phyloP scores from a whole-genome alignment of 78 protist species.

The Protostelium mycophagum region DNA sequence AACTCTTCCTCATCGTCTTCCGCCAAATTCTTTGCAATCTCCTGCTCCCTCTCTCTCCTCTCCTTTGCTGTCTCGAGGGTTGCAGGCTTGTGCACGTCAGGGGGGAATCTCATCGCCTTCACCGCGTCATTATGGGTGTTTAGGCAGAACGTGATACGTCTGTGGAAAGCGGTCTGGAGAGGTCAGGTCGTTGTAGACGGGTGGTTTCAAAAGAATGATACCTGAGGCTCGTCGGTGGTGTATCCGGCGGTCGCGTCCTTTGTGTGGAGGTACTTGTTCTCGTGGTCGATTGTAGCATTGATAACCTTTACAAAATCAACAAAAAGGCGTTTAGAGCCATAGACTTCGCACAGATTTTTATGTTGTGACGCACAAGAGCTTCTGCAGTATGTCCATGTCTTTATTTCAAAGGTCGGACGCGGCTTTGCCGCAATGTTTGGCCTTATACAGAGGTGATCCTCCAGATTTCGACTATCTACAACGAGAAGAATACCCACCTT shows the following conservation, averaged over 20 bases:
- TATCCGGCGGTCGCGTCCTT: conserved; percentile 78
- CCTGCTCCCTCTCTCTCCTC: background rate
- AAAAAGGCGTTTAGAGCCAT: too few species aligned
- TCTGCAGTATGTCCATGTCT: too few species aligned
- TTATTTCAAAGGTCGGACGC: too few species aligned
- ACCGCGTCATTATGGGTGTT: conserved; percentile 84
- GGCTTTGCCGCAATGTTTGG: too few species aligned
- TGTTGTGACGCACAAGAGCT: too few species aligned
- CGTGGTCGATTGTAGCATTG: conserved; percentile 84
- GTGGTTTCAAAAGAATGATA: too few species aligned
- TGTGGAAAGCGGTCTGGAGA: conserved; percentile 72
- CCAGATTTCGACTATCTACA: too few species aligned
- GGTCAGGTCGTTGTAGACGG: too few species aligned
- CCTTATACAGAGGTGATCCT: too few species aligned
- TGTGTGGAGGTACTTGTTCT: conserved; percentile 41
- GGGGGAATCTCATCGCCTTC: conserved; percentile 82
- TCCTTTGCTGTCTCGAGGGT: conserved; percentile 52
- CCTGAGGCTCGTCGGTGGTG: conserved; percentile 82
- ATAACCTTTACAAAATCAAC: too few species aligned
- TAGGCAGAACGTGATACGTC: conserved; percentile 80
- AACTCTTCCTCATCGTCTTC: background rate
- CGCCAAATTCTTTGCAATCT: background rate
- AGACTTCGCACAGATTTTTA: too few species aligned
- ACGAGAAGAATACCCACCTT: conserved; percentile 60
- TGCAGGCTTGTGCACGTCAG: conserved; percentile 38